These are phyloP conservation scores for Ballota nigra DNA, from an alignment of 257 asterid species.

Conservation along the genomic window DNA sequence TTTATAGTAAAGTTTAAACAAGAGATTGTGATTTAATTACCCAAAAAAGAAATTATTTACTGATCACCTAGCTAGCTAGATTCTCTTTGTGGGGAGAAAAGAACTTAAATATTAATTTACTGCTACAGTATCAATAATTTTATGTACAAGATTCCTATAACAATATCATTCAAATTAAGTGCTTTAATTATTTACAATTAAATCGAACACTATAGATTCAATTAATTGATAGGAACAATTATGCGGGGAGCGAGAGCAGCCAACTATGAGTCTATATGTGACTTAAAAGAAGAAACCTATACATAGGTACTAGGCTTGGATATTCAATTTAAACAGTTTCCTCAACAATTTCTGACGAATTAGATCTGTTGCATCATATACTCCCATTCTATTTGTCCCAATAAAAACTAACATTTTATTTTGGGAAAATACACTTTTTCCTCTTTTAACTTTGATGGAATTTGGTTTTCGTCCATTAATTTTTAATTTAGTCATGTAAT, in stretches of 20 bases:
- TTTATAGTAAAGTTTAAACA: no score
- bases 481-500: no score
- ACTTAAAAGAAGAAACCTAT: constrained; percentile 12
- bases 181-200: neutral
- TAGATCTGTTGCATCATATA: neutral
- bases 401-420: no score
- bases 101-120: neutral
- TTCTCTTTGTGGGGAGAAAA: no score
- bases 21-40: no score
- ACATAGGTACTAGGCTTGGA: neutral
- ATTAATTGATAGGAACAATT: constrained; percentile 19
- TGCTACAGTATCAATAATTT: neutral
- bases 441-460: no score
- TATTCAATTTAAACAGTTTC: neutral
- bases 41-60: no score
- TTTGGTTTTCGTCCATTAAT: no score
- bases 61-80: no score
- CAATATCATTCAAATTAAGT: no score
- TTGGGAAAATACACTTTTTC: no score
- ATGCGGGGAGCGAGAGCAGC: neutral
- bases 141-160: constrained; percentile 6
- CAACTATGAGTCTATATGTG: neutral
- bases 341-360: neutral
- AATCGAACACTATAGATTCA: neutral
- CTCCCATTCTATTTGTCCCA: no score